Percentiles rank a stretch among this genome's conserved stretches.
Conservation (phyloP, 2,329 filamentous ascomycete genomes). For the Diaporthe ampelina region DNA sequence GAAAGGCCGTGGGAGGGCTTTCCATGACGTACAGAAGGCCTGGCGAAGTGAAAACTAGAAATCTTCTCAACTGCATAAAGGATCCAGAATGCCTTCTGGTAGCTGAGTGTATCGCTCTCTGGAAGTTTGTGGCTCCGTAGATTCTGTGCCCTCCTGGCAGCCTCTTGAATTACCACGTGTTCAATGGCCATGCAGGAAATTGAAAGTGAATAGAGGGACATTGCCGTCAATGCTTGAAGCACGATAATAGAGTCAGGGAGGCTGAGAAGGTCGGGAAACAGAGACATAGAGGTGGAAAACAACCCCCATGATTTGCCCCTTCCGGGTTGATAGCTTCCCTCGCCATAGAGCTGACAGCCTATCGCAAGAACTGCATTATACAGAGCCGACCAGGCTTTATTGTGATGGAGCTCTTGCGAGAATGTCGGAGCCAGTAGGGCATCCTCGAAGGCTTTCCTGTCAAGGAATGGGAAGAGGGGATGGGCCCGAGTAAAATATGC, state of each 20-base stretch:
- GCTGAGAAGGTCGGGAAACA: conserved; percentile 52
- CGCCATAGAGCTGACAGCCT: conserved; percentile 53
- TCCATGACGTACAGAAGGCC: conserved; percentile 47
- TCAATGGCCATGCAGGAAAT: conserved; percentile 51
- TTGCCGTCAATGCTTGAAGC: conserved; percentile 51
- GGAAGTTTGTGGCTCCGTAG: conserved; percentile 45
- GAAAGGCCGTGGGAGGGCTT: not conserved
- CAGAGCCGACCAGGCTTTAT: conserved; percentile 53
- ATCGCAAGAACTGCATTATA: conserved; percentile 56
- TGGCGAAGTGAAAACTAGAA: conserved; percentile 49
- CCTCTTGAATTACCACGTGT: conserved; percentile 50
- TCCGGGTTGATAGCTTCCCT: conserved; percentile 55
- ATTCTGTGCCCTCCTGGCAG: conserved; percentile 49
- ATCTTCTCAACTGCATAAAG: conserved; percentile 48
- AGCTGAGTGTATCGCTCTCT: conserved; percentile 40
- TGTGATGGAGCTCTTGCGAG: conserved; percentile 45
- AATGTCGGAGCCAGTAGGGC: conserved; percentile 48
- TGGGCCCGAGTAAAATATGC: conserved; percentile 57
- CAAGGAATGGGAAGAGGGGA: conserved; percentile 57
- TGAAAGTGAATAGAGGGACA: conserved; percentile 48
- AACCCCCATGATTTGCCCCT: conserved; percentile 56
- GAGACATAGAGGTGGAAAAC: conserved; percentile 53
- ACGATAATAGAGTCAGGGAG: conserved; percentile 49
- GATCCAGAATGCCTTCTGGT: conserved; percentile 50
- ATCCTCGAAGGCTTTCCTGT: conserved; percentile 52